A percentile compares a stretch with the other conserved stretches of the same genome.
Evolutionary conservation across 2,329 filamentous ascomycete genomes (phyloP).

Genomic region (Sporothrix variecibatus): DNA sequence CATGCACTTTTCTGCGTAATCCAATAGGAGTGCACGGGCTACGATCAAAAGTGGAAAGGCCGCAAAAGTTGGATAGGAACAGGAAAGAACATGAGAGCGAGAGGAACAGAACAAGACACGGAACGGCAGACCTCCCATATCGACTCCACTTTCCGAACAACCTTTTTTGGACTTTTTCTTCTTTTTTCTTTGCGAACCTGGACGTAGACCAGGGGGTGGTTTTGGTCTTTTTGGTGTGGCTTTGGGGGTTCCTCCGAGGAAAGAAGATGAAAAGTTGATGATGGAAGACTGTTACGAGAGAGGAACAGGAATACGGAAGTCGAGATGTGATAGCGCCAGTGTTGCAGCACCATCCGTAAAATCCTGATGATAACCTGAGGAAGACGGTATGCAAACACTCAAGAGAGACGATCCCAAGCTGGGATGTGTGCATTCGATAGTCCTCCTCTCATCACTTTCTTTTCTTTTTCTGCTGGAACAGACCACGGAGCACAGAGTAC

Average conservation of each 20-base stretch:
- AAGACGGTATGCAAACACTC: not conserved
- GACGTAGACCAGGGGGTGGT: not conserved
- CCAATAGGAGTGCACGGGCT: not conserved
- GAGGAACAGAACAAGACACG: not conserved
- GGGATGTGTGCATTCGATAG: constrained; percentile 22
- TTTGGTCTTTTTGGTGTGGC: not conserved
- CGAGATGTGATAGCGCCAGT: constrained; percentile 21
- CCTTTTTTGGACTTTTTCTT: not conserved
- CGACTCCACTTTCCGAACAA: not conserved
- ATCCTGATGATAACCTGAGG: not conserved
- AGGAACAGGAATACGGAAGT: not conserved
- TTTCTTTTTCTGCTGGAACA: not conserved
- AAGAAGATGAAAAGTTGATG: not conserved
- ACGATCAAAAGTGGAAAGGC: not conserved
- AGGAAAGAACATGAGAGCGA: not conserved
- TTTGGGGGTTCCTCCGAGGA: too few species aligned
- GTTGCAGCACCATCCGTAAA: not conserved
- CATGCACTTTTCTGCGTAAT: not conserved
- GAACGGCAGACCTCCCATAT: not conserved
- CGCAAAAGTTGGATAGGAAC: not conserved
- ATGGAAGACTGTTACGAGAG: not conserved
- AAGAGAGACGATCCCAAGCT: constrained; percentile 13
- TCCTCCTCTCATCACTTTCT: not conserved
- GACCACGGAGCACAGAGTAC: not conserved
- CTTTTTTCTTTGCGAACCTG: not conserved